These are phyloP conservation scores for Zygosaccharomyces sapae DNA, from an alignment of 1,139 yeast species.

Conservation along the genomic window DNA sequence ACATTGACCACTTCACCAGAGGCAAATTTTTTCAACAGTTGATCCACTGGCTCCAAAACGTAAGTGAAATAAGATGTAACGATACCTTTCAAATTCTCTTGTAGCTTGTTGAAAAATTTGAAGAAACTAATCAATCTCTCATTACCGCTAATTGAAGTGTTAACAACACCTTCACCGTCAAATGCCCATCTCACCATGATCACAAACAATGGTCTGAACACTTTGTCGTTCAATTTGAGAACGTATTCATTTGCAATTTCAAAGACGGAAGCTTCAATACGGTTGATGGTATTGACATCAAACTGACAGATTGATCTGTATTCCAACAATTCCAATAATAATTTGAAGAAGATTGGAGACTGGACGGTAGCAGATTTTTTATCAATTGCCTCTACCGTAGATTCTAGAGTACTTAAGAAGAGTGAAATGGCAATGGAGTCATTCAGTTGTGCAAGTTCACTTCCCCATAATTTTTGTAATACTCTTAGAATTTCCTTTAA, in stretches of 20 bases:
- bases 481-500: conserved; percentile 57
- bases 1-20: conserved; percentile 38
- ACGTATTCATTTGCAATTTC: conserved; percentile 72
- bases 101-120: conserved; percentile 79
- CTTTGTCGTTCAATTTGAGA: conserved; percentile 87
- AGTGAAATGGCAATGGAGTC: conserved; percentile 57
- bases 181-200: conserved; percentile 90
- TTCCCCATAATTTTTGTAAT: conserved; percentile 60
- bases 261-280: conserved; percentile 75
- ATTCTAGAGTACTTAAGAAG: conserved; percentile 61
- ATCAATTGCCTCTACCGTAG: conserved; percentile 60
- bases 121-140: conserved; percentile 70
- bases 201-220: conserved; percentile 88
- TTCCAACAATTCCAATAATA: conserved; percentile 70
- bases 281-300: conserved; percentile 70
- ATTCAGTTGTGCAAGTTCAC: conserved; percentile 44
- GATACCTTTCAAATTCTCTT: conserved; percentile 78
- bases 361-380: conserved; percentile 71
- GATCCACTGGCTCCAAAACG: conserved; percentile 65
- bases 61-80: conserved; percentile 86
- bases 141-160: conserved; percentile 43
- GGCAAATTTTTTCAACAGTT: conserved; percentile 49
- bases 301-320: conserved; percentile 53
- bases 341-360: conserved; percentile 64
- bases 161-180: conserved; percentile 67